A percentile compares a stretch with the other conserved stretches of the same genome.
These are phyloP conservation scores for Beta vulgaris DNA, from an alignment of 148 eudicot species.

Conservation along the genomic window DNA sequence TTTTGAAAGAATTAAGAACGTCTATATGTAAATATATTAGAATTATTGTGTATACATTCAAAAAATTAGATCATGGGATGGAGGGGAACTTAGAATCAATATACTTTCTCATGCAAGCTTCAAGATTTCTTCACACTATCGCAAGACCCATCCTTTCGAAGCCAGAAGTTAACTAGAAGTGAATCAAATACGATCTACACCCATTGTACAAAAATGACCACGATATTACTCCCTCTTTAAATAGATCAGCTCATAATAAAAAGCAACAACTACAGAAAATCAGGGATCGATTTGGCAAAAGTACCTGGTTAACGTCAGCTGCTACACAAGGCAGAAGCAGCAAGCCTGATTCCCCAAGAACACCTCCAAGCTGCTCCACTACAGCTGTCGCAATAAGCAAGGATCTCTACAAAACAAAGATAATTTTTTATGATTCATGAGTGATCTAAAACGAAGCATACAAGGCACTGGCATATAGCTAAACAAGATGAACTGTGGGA, in stretches of 20 bases:
- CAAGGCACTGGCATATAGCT: not conserved
- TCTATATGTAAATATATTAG: slow-evolving; percentile 5
- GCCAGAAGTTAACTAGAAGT: slow-evolving; percentile 40
- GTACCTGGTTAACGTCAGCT: slow-evolving; percentile 39
- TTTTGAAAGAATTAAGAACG: not conserved
- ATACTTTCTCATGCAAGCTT: slow-evolving; percentile 12
- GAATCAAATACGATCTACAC: slow-evolving; percentile 39
- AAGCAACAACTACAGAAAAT: not conserved
- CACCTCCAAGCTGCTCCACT: slow-evolving; percentile 39
- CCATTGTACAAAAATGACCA: slow-evolving; percentile 13
- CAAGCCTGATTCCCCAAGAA: slow-evolving; percentile 37
- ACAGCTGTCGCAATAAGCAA: slow-evolving; percentile 35
- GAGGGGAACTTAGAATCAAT: slow-evolving; percentile 10
- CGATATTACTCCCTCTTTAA: slow-evolving; percentile 11
- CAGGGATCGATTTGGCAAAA: slow-evolving; percentile 4
- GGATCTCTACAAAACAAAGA: slow-evolving; percentile 30
- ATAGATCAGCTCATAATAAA: not conserved
- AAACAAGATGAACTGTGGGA: not conserved
- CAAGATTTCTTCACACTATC: slow-evolving; percentile 29
- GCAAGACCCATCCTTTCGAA: slow-evolving; percentile 35
- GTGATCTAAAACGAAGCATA: not conserved
- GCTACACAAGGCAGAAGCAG: slow-evolving; percentile 39
- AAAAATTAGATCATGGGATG: not conserved
- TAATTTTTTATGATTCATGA: slow-evolving; percentile 5
- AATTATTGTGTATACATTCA: not conserved